Evolutionary conservation across 2,329 filamentous ascomycete genomes (phyloP), one percentile per base, ranked within the genome.

Genomic region (Apiospora marii): DNA sequence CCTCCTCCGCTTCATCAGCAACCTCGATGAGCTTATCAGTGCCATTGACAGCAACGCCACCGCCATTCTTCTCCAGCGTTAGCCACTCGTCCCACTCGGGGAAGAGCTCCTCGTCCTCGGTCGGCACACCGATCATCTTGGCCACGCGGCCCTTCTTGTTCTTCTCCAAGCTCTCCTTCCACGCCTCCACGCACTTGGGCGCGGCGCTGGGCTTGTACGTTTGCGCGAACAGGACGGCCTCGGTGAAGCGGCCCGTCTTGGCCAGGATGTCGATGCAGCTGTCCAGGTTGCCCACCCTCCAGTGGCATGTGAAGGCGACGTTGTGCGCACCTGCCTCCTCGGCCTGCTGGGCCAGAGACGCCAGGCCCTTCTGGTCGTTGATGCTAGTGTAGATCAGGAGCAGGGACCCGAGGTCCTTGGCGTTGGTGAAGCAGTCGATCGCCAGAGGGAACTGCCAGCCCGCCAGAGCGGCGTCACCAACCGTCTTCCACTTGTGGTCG

Each of bases 401-500:
- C 10, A 98, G 85, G 0, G 94, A 97, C 53, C 96, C 95, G 2
- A 98, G 86, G 80, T 99, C 96, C 80, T 94, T 96, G 67, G 95
- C 95, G 73, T 96, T 92, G 24, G 91, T 91, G 82, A 98, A 99
- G 84, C 96, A 98, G 83, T 98, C 94, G 68, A 96, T 93, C 0
- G 96, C 96, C 2, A 98, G 90, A 6, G 89, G 87, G 46, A 99
- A 88, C 78, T 99, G 92, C 96, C 96, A 99, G 1, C 87, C 92
- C 13, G 91, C 85, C 53, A 99, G 89, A 1, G 96, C 96, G 1
- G 95, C 93, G 78, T 99, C 96, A 73, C 96, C 96, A 5, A 99
- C 94, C 4, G 91, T 95, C 88, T 98, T 98, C 96, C 96, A 99
- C 84, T 98, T 98, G 85, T 98, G 96, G 82, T 98, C 96, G 1